phyloP scores from a whole-genome alignment of 306 rosid genomes.

The Echinosophora koreensis region DNA sequence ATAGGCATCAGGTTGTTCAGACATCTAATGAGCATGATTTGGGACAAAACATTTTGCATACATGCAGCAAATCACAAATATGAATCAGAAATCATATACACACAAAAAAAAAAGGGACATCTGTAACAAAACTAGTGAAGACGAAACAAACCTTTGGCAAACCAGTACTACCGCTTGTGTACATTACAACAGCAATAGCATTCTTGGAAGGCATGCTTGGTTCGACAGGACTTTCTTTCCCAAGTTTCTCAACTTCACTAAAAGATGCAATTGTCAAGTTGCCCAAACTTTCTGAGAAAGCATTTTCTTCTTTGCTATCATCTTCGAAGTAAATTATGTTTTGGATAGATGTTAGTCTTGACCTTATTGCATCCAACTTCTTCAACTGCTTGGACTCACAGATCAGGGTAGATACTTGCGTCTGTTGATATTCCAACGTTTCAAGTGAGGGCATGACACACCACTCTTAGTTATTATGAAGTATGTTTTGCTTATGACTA shows the following conservation, averaged over 20 bases:
- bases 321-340: constrained; percentile 83
- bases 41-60: constrained; percentile 21
- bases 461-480: too few species aligned
- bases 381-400: constrained; percentile 82
- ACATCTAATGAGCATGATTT: constrained; percentile 25
- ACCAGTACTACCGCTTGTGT: constrained; percentile 96
- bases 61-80: constrained; percentile 40
- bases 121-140: constrained; percentile 26
- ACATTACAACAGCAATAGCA: constrained; percentile 81
- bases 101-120: background rate
- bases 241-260: constrained; percentile 82
- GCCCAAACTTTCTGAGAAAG: constrained; percentile 53
- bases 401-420: constrained; percentile 79
- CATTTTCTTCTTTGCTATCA: constrained; percentile 57
- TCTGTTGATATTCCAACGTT: constrained; percentile 64
- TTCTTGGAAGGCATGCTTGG: constrained; percentile 83
- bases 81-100: constrained; percentile 25
- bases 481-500: too few species aligned
- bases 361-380: constrained; percentile 71
- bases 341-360: constrained; percentile 64
- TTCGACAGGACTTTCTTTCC: constrained; percentile 61
- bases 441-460: constrained; percentile 48
- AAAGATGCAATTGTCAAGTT: constrained; percentile 68
- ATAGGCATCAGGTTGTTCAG: constrained; percentile 7
- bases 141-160: constrained; percentile 82